Evolutionary conservation across 768 basidiomycete genomes (phyloP), one percentile per base, ranked within the genome.

Genomic region (Xanthoconium stramineum): DNA sequence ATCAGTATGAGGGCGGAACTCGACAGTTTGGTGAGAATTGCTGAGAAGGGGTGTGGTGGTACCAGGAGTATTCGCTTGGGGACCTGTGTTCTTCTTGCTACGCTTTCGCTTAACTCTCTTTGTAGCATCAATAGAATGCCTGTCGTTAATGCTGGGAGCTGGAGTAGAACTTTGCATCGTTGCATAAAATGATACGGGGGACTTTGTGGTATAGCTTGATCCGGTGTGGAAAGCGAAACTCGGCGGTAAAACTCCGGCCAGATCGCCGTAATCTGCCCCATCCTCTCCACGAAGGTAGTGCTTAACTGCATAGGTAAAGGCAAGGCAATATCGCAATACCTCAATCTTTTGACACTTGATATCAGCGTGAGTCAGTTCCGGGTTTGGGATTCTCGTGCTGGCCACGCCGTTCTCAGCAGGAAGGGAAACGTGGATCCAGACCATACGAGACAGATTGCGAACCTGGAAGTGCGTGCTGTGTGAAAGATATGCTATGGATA

Each of bases 251-350:
- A 94, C 75, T 12, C 80, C 85, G 0, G 65, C 68, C 62, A 87
- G 86, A 70, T 94, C 91, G 3, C 79, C 75, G 65, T 83, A 84
- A 24, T 85, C 77, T 10, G 83, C 70, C 3, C 93, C 90, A 65
- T 91, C 90, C 61, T 93, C 88, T 48, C 85, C 89, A 43, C 92
- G 89, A 48, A 94, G 79, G 68, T 94, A 93, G 69, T 96, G 87
- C 67, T 84, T 84, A 15, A 76, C 75, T 50, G 94, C 87, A 54
- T 82, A 83, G 3, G 90, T 83, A 65, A 82, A 87, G 10, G 84
- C 84, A 67, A 91, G 75, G 38, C 82, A 79, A 36, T 91, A 81
- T 55, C 81, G 85, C 47, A 97, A 67, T 24, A 81, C 76, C 61
- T 91, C 83, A 11, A 82, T 78, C 72, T 97, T 97, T 61, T 79